Evolutionary conservation across 1,139 yeast genomes (phyloP), one percentile per base, ranked within the genome.

Genomic region (Saccharomyces hybrid): DNA sequence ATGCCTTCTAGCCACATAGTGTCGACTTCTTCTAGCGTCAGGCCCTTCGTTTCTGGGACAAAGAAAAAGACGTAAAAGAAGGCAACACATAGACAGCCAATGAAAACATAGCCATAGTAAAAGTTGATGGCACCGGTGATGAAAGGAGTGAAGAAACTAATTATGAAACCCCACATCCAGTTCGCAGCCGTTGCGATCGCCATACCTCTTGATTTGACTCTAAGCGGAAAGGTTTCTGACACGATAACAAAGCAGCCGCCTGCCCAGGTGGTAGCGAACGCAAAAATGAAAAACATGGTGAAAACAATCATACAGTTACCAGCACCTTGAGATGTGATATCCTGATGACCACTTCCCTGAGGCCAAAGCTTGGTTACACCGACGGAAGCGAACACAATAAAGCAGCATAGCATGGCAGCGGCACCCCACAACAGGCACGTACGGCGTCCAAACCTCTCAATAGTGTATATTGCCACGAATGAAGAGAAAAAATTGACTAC

Each of bases 111-210:
- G 59, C 91, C 90, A 67, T 83, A 84, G 75, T 59, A 59, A 51
- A 68, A 60, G 51, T 60, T 61, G 55, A 63, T 59, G 34, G 75
- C 76, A 53, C 64, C 64, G 50, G 84, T 81, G 63, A 84, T 82
- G 72, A 82, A 82, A 55, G 89, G 88, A 56, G 89, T 84, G 75
- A 82, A 83, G 77, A 84, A 83, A 8, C 86, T 79, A 69, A 85
- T 83, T 61, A 82, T 75, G 79, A 84, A 85, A 66, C 86, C 86
- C 81, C 82, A 82, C 50, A 82, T 56, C 89, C 89, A 85, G 73
- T 84, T 84, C 53, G 84, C 77, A 53, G 83, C 83, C 34, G 81
- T 75, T 50, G 89, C 85, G 59, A 85, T 72, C 58, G 87, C 81
- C 82, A 48, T 48, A 48, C 41, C 12, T 12, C 16, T 27, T 12